These are phyloP conservation scores for Cymodocea nodosa DNA, from an alignment of 116 monocot species.

Conservation along the genomic window DNA sequence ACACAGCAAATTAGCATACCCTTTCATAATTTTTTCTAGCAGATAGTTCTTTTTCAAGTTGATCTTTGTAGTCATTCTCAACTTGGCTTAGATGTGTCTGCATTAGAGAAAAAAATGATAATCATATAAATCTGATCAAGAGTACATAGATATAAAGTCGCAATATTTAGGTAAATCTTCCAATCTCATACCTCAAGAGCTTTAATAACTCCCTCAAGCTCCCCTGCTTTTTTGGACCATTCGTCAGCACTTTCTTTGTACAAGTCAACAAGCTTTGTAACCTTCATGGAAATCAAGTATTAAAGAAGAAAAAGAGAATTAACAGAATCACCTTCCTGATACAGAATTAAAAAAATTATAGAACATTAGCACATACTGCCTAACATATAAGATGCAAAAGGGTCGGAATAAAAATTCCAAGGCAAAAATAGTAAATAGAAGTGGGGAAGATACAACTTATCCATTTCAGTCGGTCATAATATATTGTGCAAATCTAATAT, in stretches of 20 bases:
- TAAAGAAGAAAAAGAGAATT: neutral
- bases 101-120: constrained; percentile 1
- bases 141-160: neutral
- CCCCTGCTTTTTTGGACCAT: constrained; percentile 88
- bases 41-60: constrained; percentile 65
- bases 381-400: no score
- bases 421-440: no score
- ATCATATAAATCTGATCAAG: neutral
- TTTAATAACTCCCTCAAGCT: constrained; percentile 95
- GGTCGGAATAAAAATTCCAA: no score
- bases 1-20: constrained; percentile 20
- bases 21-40: constrained; percentile 47
- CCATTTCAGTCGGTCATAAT: no score
- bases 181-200: constrained; percentile 58
- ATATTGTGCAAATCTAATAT: no score
- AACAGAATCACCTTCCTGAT: neutral
- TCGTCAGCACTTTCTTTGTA: constrained; percentile 90
- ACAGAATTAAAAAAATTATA: no score
- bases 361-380: no score
- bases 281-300: constrained; percentile 20
- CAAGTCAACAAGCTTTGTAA: constrained; percentile 75
- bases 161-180: no score
- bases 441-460: no score
- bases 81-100: constrained; percentile 76
- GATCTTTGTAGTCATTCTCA: constrained; percentile 81